Evolutionary conservation across 176 grass and related monocot species (phyloP).

Genomic region (Ensete glaucum): DNA sequence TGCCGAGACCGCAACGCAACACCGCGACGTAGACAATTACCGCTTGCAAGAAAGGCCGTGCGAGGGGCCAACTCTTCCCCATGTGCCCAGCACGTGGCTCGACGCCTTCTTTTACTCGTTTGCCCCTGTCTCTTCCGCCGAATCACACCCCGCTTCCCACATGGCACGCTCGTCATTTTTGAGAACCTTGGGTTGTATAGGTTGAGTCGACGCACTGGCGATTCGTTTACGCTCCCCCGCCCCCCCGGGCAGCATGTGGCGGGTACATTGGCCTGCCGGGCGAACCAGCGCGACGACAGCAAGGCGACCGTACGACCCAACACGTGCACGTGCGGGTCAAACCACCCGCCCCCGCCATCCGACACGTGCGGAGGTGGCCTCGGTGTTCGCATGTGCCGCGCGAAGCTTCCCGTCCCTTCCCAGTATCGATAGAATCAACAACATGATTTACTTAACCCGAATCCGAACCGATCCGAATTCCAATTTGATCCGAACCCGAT

Average conservation of each 20-base stretch:
- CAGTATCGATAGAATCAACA: too few relatives aligned
- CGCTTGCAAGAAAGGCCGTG: too few relatives aligned
- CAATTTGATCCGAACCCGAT: too few relatives aligned
- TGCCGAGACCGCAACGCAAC: too few relatives aligned
- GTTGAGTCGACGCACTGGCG: not conserved
- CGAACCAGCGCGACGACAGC: slow-evolving; percentile 8
- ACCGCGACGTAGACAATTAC: too few relatives aligned
- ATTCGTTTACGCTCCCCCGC: not conserved
- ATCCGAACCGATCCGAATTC: too few relatives aligned
- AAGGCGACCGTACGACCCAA: not conserved
- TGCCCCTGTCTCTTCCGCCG: not conserved
- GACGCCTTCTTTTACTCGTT: not conserved
- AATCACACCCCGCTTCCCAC: not conserved
- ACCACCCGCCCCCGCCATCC: too few relatives aligned
- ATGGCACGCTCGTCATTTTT: not conserved
- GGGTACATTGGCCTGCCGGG: not conserved
- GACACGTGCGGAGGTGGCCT: too few relatives aligned
- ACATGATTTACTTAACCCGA: too few relatives aligned
- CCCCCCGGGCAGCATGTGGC: not conserved
- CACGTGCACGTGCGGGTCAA: not conserved
- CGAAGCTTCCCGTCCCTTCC: too few relatives aligned
- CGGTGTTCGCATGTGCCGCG: too few relatives aligned
- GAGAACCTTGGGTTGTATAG: not conserved
- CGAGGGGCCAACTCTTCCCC: not conserved
- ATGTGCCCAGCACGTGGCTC: slow-evolving; percentile 3